Percentiles rank a stretch among this genome's conserved stretches.
These are phyloP conservation scores for Lipomyces yamadae DNA, from an alignment of 805 yeast species.

Conservation along the genomic window DNA sequence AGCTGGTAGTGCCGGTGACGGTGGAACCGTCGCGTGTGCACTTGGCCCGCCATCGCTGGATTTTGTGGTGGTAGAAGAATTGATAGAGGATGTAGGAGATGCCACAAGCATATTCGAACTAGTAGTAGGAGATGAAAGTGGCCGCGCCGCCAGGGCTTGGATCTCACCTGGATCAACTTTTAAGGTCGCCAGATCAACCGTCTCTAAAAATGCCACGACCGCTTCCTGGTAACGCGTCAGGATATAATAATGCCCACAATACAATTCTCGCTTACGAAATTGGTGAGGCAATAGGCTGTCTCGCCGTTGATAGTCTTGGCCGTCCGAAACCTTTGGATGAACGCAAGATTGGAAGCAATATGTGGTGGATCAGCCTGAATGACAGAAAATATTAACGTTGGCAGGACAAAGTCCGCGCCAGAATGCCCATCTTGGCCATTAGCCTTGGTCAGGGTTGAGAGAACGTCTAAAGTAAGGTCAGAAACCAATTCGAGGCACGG, in stretches of 20 bases:
- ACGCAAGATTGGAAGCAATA: conserved; percentile 47
- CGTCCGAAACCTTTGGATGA: conserved; percentile 50
- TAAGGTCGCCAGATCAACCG: conserved; percentile 44
- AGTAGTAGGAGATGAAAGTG: conserved; percentile 17
- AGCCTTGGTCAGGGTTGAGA: conserved; percentile 16
- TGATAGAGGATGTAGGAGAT: conserved; percentile 10
- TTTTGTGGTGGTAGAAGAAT: conserved; percentile 1
- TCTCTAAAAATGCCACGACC: conserved; percentile 48
- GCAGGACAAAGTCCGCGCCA: conserved; percentile 49
- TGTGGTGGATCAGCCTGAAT: conserved; percentile 44
- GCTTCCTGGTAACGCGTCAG: conserved; percentile 44
- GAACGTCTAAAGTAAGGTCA: conserved; percentile 17
- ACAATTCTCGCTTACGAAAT: conserved; percentile 39
- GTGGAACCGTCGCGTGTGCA: background rate
- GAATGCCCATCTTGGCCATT: conserved; percentile 35
- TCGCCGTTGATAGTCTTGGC: conserved; percentile 46
- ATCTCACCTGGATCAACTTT: conserved; percentile 42
- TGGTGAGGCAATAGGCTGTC: conserved; percentile 50
- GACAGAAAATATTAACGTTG: conserved; percentile 47
- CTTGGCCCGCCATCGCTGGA: background rate
- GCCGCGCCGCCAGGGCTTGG: conserved; percentile 15
- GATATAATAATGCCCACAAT: background rate
- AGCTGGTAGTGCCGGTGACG: background rate
- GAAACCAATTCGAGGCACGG: background rate
- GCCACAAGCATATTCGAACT: conserved; percentile 13